These are phyloP conservation scores for Ceratobasidium sp. DNA, from an alignment of 1,284 basidiomycete species.

Conservation along the genomic window DNA sequence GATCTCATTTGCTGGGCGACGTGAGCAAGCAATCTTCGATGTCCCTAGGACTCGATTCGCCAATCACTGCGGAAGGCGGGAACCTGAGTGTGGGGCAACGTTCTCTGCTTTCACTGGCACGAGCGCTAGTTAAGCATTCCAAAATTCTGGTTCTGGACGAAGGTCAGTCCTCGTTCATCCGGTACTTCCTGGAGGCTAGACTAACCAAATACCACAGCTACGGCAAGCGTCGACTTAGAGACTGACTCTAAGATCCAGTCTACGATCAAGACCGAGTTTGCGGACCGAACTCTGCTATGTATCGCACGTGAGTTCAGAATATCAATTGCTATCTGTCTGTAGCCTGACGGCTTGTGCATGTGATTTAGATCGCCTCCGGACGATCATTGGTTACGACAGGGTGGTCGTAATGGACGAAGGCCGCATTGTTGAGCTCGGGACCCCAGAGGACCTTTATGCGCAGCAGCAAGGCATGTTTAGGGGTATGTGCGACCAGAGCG, in stretches of 20 bases:
- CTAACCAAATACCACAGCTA: conserved; percentile 46
- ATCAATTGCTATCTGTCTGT: conserved; percentile 33
- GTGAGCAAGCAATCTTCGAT: conserved; percentile 15
- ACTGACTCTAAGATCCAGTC: conserved; percentile 80
- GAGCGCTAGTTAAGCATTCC: conserved; percentile 73
- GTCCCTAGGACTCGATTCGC: conserved; percentile 67
- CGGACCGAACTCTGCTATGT: conserved; percentile 71
- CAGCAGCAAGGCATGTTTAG: conserved; percentile 77
- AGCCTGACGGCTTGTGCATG: conserved; percentile 52
- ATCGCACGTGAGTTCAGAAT: conserved; percentile 70
- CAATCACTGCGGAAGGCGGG: conserved; percentile 73
- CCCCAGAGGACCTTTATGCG: conserved; percentile 80
- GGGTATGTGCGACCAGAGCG: conserved; percentile 47
- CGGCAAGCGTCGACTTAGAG: conserved; percentile 74
- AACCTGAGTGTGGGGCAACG: conserved; percentile 77
- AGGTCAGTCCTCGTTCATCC: conserved; percentile 48
- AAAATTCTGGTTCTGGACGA: conserved; percentile 58
- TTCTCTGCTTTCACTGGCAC: conserved; percentile 76
- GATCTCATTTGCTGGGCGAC: conserved; percentile 66
- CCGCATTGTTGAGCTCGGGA: conserved; percentile 78
- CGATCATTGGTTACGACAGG: conserved; percentile 75
- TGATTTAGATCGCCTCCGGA: conserved; percentile 73
- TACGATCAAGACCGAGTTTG: conserved; percentile 77
- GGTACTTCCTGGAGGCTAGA: neutral
- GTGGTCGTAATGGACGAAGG: conserved; percentile 77